Evolutionary conservation across 176 grass and related monocot species (phyloP).

Genomic region (Avena insularis): DNA sequence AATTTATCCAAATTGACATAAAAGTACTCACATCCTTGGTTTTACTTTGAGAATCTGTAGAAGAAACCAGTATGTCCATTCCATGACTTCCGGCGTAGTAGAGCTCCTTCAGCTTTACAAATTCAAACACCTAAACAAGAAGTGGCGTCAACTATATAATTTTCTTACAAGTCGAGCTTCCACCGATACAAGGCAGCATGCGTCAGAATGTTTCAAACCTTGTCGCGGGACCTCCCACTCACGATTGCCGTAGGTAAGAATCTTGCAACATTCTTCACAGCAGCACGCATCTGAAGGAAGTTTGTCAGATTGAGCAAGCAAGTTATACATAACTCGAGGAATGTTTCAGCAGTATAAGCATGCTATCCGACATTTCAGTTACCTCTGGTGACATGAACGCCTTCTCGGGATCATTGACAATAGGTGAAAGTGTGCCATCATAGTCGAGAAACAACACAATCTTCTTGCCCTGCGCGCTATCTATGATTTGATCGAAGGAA

Average conservation of each 20-base stretch:
- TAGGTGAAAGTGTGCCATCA: constrained; percentile 69
- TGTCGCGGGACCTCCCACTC: constrained; percentile 72
- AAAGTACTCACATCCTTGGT: constrained; percentile 26
- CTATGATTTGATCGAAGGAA: constrained; percentile 54
- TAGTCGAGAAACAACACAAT: constrained; percentile 67
- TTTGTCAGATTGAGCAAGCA: neutral
- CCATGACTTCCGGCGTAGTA: constrained; percentile 82
- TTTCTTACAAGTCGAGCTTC: too few species aligned
- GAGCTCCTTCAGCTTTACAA: constrained; percentile 67
- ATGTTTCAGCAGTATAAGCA: neutral
- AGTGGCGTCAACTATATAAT: neutral
- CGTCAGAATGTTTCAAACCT: constrained; percentile 20
- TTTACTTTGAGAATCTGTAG: constrained; percentile 21
- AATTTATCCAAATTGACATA: neutral
- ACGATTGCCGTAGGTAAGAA: constrained; percentile 64
- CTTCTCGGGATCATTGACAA: constrained; percentile 63
- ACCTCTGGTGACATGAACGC: constrained; percentile 60
- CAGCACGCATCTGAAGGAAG: constrained; percentile 55
- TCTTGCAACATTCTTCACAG: constrained; percentile 64
- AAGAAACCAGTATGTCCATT: constrained; percentile 65
- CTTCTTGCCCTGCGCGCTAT: constrained; percentile 42
- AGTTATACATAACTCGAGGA: neutral
- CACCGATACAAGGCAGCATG: too few species aligned
- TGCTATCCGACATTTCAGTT: neutral
- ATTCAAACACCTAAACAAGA: constrained; percentile 61